Base-by-base conservation (phyloP, 805 yeast species). In the Metschnikowia amazonensis region DNA sequence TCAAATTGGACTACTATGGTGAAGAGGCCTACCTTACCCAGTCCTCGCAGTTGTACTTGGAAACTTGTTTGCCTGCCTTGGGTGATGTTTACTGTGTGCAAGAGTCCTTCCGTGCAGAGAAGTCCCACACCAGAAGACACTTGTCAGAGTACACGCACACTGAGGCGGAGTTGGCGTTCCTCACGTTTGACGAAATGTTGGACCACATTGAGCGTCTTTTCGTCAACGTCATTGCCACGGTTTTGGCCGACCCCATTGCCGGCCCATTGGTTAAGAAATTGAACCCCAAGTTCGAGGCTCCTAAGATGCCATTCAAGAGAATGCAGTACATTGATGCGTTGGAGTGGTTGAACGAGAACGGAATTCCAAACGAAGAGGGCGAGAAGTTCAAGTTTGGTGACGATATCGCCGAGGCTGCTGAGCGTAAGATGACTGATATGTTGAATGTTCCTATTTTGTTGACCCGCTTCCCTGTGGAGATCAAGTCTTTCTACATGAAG, bases 361-460 rank as follows among this genome's bases (percentile, higher is more conserved):
- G 85, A 44, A 81, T 95, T 60, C 82, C 83, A 61, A 94, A 92
- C 79, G 99, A 94, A 75, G 97, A 92, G 10, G 97, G 94, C 52
- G 86, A 89, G 65, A 72, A 75, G 57, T 94, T 92, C 83, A 80
- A 85, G 70, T 94, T 94, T 58, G 99, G 99, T 67, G 99, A 94
- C 64, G 99, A 94, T 67, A 94, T 94, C 54, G 97, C 98, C 50
- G 99, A 94, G 74, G 99, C 99, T 46, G 99, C 97, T 48, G 99
- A 94, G 79, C 86, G 99, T 67, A 87, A 84, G 70, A 94, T 94
- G 99, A 89, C 96, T 28, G 99, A 94, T 66, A 79, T 86, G 48
- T 85, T 94, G 66, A 90, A 90, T 63, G 86, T 79, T 53, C 99
- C 99, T 54, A 90, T 94, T 58, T 77, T 94, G 57, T 82, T 94